These are phyloP conservation scores for Acacia acuminata DNA, from an alignment of 306 rosid genomes.

Conservation along the genomic window DNA sequence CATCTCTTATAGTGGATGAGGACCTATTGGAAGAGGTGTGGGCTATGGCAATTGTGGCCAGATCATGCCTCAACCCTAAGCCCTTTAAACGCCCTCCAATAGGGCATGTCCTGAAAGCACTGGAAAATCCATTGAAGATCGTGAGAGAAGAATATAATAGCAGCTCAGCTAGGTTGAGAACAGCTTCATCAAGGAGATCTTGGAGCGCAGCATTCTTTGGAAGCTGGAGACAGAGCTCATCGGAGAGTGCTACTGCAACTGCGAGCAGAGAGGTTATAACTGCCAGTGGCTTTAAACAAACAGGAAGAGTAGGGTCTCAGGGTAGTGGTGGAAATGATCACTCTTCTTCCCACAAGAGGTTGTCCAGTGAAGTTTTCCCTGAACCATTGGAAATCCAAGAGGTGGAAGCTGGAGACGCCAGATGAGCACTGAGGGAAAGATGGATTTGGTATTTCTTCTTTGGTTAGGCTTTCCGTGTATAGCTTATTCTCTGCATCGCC, in stretches of 20 bases:
- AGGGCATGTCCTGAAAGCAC: constrained; percentile 80
- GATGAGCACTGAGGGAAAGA: constrained; percentile 29
- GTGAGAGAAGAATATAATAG: constrained; percentile 70
- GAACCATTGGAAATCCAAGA: constrained; percentile 79
- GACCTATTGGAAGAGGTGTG: constrained; percentile 93
- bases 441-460: background rate
- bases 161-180: constrained; percentile 77
- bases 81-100: constrained; percentile 88
- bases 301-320: constrained; percentile 70
- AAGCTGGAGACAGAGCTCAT: constrained; percentile 92
- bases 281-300: constrained; percentile 51
- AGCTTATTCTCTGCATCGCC: background rate
- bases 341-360: constrained; percentile 76
- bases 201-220: constrained; percentile 85
- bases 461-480: background rate
- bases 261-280: constrained; percentile 45
- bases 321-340: constrained; percentile 72
- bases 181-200: constrained; percentile 80
- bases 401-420: constrained; percentile 43
- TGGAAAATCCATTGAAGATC: constrained; percentile 92
- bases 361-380: constrained; percentile 86
- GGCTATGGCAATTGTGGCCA: constrained; percentile 94
- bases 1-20: constrained; percentile 79
- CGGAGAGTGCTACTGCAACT: constrained; percentile 53
- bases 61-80: constrained; percentile 87